Percentiles rank a stretch among this genome's conserved stretches.
These are phyloP conservation scores for Vigna trinervia DNA, from an alignment of 306 rosid genomes.

Conservation along the genomic window DNA sequence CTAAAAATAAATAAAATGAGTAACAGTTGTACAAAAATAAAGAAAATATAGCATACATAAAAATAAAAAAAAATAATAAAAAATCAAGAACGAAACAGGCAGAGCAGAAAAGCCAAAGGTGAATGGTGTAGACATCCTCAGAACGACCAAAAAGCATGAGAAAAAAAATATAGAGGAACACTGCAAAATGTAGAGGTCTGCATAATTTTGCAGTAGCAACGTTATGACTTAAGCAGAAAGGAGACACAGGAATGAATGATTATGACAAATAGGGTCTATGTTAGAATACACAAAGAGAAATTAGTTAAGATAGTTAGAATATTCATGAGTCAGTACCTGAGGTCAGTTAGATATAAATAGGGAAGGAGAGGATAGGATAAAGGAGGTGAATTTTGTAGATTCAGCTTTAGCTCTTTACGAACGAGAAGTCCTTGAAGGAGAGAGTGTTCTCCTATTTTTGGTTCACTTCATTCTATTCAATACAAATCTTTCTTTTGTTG, in stretches of 20 bases:
- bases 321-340: too few species aligned
- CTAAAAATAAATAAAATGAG: not conserved
- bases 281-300: too few species aligned
- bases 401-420: too few species aligned
- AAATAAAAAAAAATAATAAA: not conserved
- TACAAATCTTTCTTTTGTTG: too few species aligned
- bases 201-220: not conserved
- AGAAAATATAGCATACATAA: not conserved
- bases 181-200: not conserved
- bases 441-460: too few species aligned
- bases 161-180: not conserved
- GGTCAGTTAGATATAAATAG: too few species aligned
- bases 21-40: not conserved
- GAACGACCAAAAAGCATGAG: not conserved
- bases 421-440: too few species aligned
- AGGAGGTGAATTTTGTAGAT: too few species aligned
- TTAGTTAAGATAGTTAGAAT: too few species aligned
- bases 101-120: not conserved
- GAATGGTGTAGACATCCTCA: not conserved
- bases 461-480: too few species aligned
- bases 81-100: not conserved
- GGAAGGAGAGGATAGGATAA: too few species aligned
- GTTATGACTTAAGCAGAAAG: not conserved
- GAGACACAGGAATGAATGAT: not conserved
- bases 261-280: not conserved